Evolutionary conservation across 805 yeast species (phyloP).

Genomic region (Candida tammaniensis): DNA sequence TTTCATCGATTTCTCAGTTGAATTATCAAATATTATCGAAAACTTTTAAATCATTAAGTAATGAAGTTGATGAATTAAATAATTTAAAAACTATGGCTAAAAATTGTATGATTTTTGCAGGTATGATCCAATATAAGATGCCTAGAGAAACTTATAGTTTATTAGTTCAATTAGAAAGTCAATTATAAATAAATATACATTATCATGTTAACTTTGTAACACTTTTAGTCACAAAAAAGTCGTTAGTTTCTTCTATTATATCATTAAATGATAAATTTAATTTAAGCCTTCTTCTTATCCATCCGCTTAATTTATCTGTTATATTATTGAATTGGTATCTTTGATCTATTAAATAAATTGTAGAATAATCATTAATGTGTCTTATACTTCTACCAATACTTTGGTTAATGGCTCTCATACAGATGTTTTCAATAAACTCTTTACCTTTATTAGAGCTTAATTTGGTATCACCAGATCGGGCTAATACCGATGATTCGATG

Average conservation of each 20-base stretch:
- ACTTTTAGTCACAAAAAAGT: conserved; percentile 23
- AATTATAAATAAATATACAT: conserved; percentile 6
- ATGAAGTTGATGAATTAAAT: conserved; percentile 48
- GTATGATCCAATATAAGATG: conserved; percentile 91
- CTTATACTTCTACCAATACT: conserved; percentile 90
- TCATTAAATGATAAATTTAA: conserved; percentile 8
- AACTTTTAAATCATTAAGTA: conserved; percentile 43
- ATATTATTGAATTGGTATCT: conserved; percentile 51
- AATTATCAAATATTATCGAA: conserved; percentile 43
- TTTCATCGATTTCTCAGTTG: conserved; percentile 70
- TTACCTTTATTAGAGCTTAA: conserved; percentile 49
- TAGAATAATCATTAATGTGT: conserved; percentile 77
- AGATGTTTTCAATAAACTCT: conserved; percentile 73
- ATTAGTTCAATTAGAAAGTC: conserved; percentile 60
- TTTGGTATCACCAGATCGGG: conserved; percentile 36
- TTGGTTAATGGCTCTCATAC: conserved; percentile 90
- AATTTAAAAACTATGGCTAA: conserved; percentile 62
- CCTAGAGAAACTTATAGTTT: conserved; percentile 79
- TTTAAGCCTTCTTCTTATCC: conserved; percentile 51
- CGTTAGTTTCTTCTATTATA: conserved; percentile 21
- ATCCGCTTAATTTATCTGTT: conserved; percentile 60
- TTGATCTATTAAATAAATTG: conserved; percentile 66
- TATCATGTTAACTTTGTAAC: conserved; percentile 6
- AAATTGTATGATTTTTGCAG: conserved; percentile 92
- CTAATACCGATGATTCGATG: conserved; percentile 58